These are phyloP conservation scores for Diutina rugosa DNA, from an alignment of 1,139 yeast species.

Conservation along the genomic window DNA sequence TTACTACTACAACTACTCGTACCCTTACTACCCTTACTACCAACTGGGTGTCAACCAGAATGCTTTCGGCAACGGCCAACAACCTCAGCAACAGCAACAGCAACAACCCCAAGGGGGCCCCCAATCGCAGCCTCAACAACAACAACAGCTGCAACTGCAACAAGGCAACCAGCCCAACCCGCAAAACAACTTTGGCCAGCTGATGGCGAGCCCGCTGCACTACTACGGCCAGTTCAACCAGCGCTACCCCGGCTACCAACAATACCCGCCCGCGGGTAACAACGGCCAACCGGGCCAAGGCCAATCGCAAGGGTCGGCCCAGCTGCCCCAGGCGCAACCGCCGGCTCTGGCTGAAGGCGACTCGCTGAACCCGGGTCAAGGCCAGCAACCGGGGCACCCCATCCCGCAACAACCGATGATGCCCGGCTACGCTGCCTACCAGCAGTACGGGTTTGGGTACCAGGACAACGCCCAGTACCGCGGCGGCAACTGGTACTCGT, in stretches of 20 bases:
- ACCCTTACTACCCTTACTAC: neutral
- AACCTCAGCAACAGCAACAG: neutral
- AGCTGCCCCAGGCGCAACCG: slow-evolving; percentile 13
- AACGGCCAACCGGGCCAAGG: neutral
- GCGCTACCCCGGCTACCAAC: slow-evolving; percentile 20
- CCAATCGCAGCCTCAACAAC: slow-evolving; percentile 1
- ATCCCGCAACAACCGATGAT: slow-evolving; percentile 10
- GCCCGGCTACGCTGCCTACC: slow-evolving; percentile 34
- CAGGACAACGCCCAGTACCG: slow-evolving; percentile 29
- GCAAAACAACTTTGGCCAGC: neutral
- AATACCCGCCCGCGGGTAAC: neutral
- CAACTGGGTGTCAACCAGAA: neutral
- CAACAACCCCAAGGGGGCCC: neutral
- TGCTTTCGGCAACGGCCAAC: neutral
- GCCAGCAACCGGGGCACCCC: slow-evolving; percentile 8
- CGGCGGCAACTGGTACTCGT: slow-evolving; percentile 9
- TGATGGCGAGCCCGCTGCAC: slow-evolving; percentile 7
- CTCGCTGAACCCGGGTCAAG: slow-evolving; percentile 4
- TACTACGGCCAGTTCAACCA: slow-evolving; percentile 23
- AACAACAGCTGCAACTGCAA: neutral
- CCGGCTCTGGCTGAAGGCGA: slow-evolving; percentile 7
- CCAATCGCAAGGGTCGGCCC: neutral
- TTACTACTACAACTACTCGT: neutral
- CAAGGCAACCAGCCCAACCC: slow-evolving; percentile 1
- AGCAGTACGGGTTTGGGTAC: slow-evolving; percentile 35